phyloP scores from a whole-genome alignment of 352 stramenopile species.

The Globisporangium cystogenes region DNA sequence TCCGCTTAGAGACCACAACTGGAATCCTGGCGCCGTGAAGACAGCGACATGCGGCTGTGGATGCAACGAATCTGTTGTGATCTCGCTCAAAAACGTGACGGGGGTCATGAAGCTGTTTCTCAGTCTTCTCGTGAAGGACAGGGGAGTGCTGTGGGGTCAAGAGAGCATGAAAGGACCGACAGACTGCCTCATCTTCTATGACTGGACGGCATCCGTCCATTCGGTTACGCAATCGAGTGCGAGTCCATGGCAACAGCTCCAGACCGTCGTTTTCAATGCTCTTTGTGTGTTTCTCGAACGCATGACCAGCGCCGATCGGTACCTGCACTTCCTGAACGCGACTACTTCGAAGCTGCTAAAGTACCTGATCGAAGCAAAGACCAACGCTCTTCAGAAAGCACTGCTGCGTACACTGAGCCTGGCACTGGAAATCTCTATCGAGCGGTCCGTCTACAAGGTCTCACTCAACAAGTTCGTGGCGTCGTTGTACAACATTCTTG shows the following conservation, averaged over 20 bases:
- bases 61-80: slow-evolving; percentile 3
- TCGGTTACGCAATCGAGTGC: background rate
- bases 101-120: slow-evolving; percentile 13
- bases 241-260: background rate
- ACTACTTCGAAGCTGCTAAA: slow-evolving; percentile 5
- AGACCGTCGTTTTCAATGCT: slow-evolving; percentile 9
- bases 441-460: slow-evolving; percentile 13
- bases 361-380: background rate
- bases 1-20: background rate
- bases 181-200: slow-evolving; percentile 10
- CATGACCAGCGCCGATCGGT: slow-evolving; percentile 13
- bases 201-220: slow-evolving; percentile 4
- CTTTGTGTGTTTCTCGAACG: slow-evolving; percentile 8
- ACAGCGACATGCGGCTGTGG: slow-evolving; percentile 9
- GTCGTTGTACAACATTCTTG: slow-evolving; percentile 9
- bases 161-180: slow-evolving; percentile 12
- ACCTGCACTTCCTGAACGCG: slow-evolving; percentile 7
- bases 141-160: slow-evolving; percentile 13
- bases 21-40: background rate
- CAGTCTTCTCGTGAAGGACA: slow-evolving; percentile 7
- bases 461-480: slow-evolving; percentile 6
- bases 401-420: slow-evolving; percentile 8
- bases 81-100: slow-evolving; percentile 8
- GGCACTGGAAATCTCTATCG: slow-evolving; percentile 7
- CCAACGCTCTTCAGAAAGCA: background rate